Base-by-base conservation (phyloP, 2,329 filamentous ascomycete species). In the Tetracladium maxilliforme region DNA sequence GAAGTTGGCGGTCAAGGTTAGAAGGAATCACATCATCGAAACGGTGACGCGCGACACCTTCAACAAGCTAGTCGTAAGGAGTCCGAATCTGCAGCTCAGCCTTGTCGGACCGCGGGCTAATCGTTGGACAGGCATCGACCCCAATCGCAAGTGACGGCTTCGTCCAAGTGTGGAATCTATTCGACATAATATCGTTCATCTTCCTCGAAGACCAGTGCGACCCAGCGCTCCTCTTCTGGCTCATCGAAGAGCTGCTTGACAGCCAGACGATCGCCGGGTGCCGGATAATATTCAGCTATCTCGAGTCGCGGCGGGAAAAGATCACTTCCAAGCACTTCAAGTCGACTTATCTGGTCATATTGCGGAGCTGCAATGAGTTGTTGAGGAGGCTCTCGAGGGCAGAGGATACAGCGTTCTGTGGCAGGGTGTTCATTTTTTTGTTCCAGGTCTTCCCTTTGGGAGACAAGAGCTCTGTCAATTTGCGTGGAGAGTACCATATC, bases 381-480 rank as follows among this genome's bases (percentile, higher is more conserved):
- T 61, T 98, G n/a, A 74, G 87, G 18, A 70, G 90, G 22, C 63
- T 98, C 3, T 95, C 90, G n/a, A 71, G 90, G 29, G 87, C 90
- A 4, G 86, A 95, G 47, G 90, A 98, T 49, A 92, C 90, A 0
- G 84, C 92, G 1, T 98, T 99, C 46, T 98, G 90, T 43, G 90
- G 90, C 10, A 70, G 90, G 19, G 90, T 99, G 14, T 95, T 95
- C 50, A 94, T 98, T 35, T 99, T 94, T 50, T 70, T 98, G 45
- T 98, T 95, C 50, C 90, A 98, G 48, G 92, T 84, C 48, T 95
- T 98, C 42, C 90, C 90, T 2, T 61, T 98, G 0, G 87, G 87
- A 16, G 92, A 98, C 51, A 90, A 87, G 47, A 95, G 90, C 47
- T 94, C 90, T 1, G 90, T 98, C 24, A 99, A 99, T 43, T 62